Percentiles rank a stretch among this genome's conserved stretches.
phyloP scores from a whole-genome alignment of 2,329 filamentous ascomycete species.

The Penicillium sp. region DNA sequence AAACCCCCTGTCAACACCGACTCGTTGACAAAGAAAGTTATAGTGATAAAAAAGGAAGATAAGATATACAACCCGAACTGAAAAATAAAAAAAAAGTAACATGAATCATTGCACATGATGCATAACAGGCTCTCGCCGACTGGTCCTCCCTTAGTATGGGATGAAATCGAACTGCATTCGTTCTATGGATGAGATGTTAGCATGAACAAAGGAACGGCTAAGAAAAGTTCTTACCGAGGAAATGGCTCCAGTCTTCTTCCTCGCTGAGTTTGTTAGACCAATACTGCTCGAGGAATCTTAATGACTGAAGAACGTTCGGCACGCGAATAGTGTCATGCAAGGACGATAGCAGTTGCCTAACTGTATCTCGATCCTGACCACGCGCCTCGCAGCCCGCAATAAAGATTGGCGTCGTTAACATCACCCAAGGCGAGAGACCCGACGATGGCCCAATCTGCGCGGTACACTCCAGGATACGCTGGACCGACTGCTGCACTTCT shows the following conservation, averaged over 20 bases:
- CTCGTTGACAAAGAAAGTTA: not conserved
- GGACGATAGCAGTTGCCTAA: conserved; percentile 34
- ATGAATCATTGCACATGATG: conserved; percentile 21
- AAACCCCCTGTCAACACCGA: not conserved
- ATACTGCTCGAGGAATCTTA: conserved; percentile 44
- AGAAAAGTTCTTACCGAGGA: conserved; percentile 34
- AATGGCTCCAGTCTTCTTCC: conserved; percentile 42
- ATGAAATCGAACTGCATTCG: conserved; percentile 38
- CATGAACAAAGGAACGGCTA: not conserved
- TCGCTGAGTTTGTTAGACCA: conserved; percentile 35
- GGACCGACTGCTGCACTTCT: conserved; percentile 38
- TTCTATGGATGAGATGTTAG: conserved; percentile 23
- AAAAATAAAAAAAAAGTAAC: not conserved
- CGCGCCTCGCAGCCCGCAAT: conserved; percentile 46
- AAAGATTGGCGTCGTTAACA: conserved; percentile 47
- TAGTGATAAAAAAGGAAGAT: not conserved
- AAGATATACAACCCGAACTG: not conserved
- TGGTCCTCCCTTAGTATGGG: conserved; percentile 21
- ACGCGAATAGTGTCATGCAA: conserved; percentile 44
- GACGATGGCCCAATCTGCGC: conserved; percentile 40
- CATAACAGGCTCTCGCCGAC: conserved; percentile 5
- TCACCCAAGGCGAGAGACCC: conserved; percentile 44
- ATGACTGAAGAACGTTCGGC: conserved; percentile 43
- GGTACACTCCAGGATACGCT: conserved; percentile 42
- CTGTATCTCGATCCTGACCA: conserved; percentile 37